Conservation (phyloP, 1,284 basidiomycete species). For the Earliella scabrosa region DNA sequence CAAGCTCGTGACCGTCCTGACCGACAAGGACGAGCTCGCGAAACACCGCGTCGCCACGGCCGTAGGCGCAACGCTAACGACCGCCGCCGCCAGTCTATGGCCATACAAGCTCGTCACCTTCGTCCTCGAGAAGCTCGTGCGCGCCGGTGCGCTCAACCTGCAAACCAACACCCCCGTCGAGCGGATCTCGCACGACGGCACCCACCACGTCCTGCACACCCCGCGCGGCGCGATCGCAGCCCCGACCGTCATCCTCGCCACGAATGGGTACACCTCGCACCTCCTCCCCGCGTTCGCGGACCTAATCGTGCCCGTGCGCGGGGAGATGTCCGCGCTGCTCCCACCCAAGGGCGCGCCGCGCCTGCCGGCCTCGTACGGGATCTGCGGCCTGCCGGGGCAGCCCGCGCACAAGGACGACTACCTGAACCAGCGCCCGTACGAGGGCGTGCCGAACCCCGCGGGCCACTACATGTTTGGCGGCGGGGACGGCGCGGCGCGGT, state of each 20-base stretch:
- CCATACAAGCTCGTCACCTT: neutral
- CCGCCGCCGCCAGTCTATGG: neutral
- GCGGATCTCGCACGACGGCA: neutral
- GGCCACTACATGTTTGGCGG: slow-evolving; percentile 10
- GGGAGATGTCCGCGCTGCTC: neutral
- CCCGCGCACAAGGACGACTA: neutral
- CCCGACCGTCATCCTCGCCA: neutral
- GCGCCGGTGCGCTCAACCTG: neutral
- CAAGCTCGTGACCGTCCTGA: neutral
- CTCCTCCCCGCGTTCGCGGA: neutral
- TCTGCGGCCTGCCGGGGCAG: neutral
- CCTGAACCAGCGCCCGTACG: neutral
- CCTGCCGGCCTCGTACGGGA: neutral
- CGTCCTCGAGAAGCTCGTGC: neutral
- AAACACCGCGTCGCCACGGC: neutral
- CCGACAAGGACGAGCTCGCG: neutral
- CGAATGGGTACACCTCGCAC: neutral
- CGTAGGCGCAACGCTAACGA: neutral
- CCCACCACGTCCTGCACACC: neutral
- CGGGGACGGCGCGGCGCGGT: slow-evolving; percentile 1
- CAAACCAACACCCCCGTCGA: neutral
- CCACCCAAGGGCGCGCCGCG: neutral
- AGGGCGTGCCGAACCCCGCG: neutral
- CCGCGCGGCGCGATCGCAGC: neutral
- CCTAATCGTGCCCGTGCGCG: neutral